Base-by-base conservation (phyloP, 306 rosid genomes). In the Quercus rubra region DNA sequence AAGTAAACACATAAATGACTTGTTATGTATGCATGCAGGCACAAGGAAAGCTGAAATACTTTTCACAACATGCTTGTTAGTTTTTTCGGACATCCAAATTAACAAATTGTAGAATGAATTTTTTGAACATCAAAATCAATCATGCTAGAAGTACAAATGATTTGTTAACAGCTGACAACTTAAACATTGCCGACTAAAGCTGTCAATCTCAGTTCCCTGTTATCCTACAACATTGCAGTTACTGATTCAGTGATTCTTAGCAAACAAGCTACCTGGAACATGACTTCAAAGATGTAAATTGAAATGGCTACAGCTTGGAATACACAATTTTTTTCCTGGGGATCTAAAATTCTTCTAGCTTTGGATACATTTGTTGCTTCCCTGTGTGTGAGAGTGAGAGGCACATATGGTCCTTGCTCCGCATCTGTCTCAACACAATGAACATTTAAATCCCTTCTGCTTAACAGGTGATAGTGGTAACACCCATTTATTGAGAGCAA, bases 401-500 rank as follows among this genome's bases (percentile, higher is more conserved):
- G 88, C 80, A 79, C 23, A 72, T 78, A 76, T 74, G 85, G 74
- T 54, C 96, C 90, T 74, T 85, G 87, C 84, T 89, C 97, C 67
- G 71, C 77, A 78, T 88, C 89, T 79, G 71, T 67, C 76, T 84
- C 82, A 58, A 78, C 81, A 84, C 23, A 58, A 66, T 38, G 56
- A 79, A 51, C 79, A 63, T 84, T 68, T 33, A 51, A 20, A 38
- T 61, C 38, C 38, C 74, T 66, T 78, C 79, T 70, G 25, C 74
- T 77, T 57, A 82, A 76, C 57, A 78, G 87, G 31, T 61, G 83
- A 83, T 67, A 76, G 81, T 76, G 84, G 79, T 63, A 88, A 82
- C 89, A 89, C 41, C 97, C 98, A 79, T 86, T 88, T 27, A 79
- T 71, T 28, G 96, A 94, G 62, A 90, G 81, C 70, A 87, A 21